Base-by-base conservation (phyloP, 805 yeast genomes). In the Saturnispora sekii region DNA sequence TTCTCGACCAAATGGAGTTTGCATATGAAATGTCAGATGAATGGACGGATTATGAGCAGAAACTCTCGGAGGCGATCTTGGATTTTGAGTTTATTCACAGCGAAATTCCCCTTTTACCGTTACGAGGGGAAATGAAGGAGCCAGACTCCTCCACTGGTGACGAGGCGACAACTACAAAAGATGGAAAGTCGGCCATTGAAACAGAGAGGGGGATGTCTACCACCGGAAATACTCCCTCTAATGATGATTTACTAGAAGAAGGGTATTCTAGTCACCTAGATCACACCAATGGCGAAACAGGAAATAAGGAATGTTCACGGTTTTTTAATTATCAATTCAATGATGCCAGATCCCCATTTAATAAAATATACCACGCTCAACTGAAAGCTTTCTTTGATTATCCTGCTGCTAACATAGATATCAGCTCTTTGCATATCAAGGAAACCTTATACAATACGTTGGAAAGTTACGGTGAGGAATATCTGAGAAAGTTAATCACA, bases 1-100 rank as follows among this genome's bases (percentile, higher is more conserved):
- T 35, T 38, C 1, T 51, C 49, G 31, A 47, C 50, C 17, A 43
- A 52, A 15, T 52, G 17, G 42, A 44, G 9, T 45, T 39, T n/a
- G 48, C 47, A 3, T 32, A 38, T 18, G 43, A 46, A 15, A 44
- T 35, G 11, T n/a, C 41, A 2, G 18, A 36, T 4, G 35, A 49
- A 32, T 29, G 47, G 38, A 17, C 12, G 17, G 30, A 41, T 16
- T 34, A 31, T 31, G 42, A 39, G 26, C 18, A 39, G 11, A 28
- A 39, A 31, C 32, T 28, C 26, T 26, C 42, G 8, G 30, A 16
- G 9, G 42, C 17, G 9, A 39, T 39, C 11, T 16, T 29, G 21
- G 10, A 39, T 17, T 39, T 30, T 21, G 42, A 39, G 15, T 39
- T 39, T 21, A 15, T 32, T 32, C 18, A 16, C 30, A 34, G 18